These are phyloP conservation scores for Eucalyptus albens DNA, from an alignment of 345 rosid species.

Conservation along the genomic window DNA sequence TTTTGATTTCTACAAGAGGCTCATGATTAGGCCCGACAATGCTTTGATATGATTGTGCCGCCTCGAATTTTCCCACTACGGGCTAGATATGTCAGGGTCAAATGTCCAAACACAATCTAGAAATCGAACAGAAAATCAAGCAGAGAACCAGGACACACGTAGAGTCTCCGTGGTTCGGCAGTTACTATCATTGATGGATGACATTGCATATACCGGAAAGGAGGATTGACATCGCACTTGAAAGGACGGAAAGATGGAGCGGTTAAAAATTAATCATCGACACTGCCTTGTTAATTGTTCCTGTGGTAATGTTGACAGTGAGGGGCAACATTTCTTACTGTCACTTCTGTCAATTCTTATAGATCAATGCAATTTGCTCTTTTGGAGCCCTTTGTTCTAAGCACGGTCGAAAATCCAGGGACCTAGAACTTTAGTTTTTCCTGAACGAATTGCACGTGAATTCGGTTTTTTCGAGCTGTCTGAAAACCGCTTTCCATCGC, in stretches of 20 bases:
- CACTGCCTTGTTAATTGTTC: not conserved
- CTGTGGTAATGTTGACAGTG: not conserved
- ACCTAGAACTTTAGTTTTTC: not conserved
- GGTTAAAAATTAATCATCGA: not conserved
- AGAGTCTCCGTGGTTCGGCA: not conserved
- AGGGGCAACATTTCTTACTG: not conserved
- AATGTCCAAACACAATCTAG: not conserved
- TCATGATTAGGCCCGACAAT: not conserved
- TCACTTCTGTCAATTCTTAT: not conserved
- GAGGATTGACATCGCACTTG: not conserved
- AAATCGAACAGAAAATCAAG: not conserved
- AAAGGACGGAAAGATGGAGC: not conserved
- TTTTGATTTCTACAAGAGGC: not conserved
- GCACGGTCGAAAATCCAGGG: not conserved
- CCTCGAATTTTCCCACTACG: not conserved
- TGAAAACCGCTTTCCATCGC: not conserved
- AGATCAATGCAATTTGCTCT: not conserved
- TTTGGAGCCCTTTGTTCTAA: not conserved
- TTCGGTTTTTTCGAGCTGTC: not conserved
- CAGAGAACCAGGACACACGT: not conserved
- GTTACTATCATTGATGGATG: not conserved
- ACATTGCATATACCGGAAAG: not conserved
- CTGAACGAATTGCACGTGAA: not conserved
- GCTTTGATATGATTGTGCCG: not conserved
- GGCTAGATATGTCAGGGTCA: not conserved